Evolutionary conservation across 495 filamentous ascomycete species (phyloP).

Genomic region (Neurospora sublineolata): DNA sequence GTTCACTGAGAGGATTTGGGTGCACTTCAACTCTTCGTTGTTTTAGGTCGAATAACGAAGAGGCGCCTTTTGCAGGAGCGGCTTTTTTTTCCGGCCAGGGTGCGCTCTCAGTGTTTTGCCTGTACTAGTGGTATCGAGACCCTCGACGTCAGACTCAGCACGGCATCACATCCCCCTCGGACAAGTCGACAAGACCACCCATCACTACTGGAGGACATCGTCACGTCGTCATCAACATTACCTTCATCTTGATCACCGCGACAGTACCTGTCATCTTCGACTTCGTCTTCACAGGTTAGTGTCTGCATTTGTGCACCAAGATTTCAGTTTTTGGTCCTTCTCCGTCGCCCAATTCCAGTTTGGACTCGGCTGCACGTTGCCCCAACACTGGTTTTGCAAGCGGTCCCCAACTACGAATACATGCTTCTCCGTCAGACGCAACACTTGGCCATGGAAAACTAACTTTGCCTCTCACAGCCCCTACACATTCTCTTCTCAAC

Average conservation of each 20-base stretch:
- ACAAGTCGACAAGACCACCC: background rate
- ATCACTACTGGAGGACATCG: slow-evolving; percentile 6
- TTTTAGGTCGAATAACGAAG: slow-evolving; percentile 9
- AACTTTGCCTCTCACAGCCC: background rate
- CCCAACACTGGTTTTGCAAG: background rate
- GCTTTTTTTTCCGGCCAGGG: slow-evolving; percentile 12
- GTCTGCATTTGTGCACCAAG: background rate
- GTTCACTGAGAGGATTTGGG: slow-evolving; percentile 24
- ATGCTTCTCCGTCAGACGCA: background rate
- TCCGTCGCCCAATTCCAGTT: background rate
- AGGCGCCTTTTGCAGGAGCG: slow-evolving; percentile 8
- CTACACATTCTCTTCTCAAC: background rate
- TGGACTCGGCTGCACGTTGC: background rate
- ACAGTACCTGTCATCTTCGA: slow-evolving; percentile 8
- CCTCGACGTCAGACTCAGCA: background rate
- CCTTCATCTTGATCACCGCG: slow-evolving; percentile 6
- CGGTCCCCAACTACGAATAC: background rate
- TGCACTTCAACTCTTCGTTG: slow-evolving; percentile 14
- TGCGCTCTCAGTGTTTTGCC: slow-evolving; percentile 7
- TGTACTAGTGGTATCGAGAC: background rate
- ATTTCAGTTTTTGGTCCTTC: background rate
- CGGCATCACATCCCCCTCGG: background rate
- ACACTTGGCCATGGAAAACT: background rate
- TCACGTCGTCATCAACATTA: background rate
- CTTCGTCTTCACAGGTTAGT: slow-evolving; percentile 19